Evolutionary conservation across 257 asterid genomes (phyloP).

Genomic region (Rhazya stricta): DNA sequence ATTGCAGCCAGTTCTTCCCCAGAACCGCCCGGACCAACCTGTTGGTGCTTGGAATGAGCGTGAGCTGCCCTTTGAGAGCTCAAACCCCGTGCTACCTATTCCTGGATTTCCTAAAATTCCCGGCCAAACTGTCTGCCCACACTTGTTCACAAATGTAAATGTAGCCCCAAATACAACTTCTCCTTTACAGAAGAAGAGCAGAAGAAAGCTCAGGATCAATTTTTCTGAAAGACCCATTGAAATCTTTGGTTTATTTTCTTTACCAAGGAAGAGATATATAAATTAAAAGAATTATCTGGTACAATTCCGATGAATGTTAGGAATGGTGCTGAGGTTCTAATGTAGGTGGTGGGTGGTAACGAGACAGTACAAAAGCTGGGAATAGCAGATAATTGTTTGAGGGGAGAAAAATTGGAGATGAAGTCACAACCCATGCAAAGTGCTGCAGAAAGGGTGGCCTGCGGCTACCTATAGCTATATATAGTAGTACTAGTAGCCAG

Average conservation of each 20-base stretch:
- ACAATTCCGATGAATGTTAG: not conserved
- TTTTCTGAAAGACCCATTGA: conserved; percentile 15
- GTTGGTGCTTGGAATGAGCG: conserved; percentile 62
- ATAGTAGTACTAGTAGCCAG: no score
- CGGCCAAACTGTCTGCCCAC: conserved; percentile 71
- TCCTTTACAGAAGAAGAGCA: conserved; percentile 15
- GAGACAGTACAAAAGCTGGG: not conserved
- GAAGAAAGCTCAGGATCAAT: conserved; percentile 13
- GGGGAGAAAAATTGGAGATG: not conserved
- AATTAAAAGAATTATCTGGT: not conserved
- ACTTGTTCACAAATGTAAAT: conserved; percentile 63
- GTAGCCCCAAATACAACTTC: conserved; percentile 34
- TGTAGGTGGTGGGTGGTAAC: not conserved
- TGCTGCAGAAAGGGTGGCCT: not conserved
- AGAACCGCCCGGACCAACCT: conserved; percentile 84
- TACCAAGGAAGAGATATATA: not conserved
- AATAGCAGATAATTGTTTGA: not conserved
- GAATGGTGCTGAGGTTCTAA: not conserved
- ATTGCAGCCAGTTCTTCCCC: conserved; percentile 69
- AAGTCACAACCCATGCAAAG: conserved; percentile 20
- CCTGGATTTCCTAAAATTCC: conserved; percentile 54
- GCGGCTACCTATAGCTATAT: not conserved
- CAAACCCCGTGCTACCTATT: conserved; percentile 58
- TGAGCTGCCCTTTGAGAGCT: conserved; percentile 46
- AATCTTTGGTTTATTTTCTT: not conserved